A percentile compares a stretch with the other conserved stretches of the same genome.
Evolutionary conservation across 1,139 yeast genomes (phyloP).

Genomic region (Yarrowia galli): DNA sequence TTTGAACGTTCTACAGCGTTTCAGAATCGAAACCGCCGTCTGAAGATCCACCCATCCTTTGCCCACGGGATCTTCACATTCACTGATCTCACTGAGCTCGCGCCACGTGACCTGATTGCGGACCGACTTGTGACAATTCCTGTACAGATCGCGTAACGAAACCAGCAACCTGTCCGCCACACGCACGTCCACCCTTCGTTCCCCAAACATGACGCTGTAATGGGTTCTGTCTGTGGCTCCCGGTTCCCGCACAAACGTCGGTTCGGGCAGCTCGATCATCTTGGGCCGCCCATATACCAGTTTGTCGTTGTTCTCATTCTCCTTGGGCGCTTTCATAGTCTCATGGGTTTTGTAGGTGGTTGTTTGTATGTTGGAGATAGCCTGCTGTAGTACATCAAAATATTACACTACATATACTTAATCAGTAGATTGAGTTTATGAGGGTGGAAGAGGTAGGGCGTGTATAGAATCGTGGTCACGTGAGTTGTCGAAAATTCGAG

Average conservation of each 20-base stretch:
- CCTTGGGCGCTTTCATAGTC: no score
- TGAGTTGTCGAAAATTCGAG: no score
- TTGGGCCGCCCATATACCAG: neutral
- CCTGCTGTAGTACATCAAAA: no score
- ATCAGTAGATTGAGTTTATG: constrained; percentile 18
- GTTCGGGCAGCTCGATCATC: neutral
- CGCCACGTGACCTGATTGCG: constrained; percentile 5
- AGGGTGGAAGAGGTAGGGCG: neutral
- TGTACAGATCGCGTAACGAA: constrained; percentile 2
- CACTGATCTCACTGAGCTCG: neutral
- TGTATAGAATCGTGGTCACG: neutral
- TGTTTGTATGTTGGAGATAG: no score
- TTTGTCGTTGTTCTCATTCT: no score
- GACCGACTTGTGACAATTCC: neutral
- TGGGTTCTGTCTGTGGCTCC: neutral
- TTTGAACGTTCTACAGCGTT: neutral
- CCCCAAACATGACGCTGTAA: neutral
- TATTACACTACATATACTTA: constrained; percentile 3
- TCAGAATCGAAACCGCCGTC: neutral
- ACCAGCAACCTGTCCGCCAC: neutral
- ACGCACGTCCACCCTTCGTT: neutral
- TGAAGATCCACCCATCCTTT: neutral
- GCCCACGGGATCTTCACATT: neutral
- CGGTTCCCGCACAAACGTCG: neutral
- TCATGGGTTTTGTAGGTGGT: no score